These are phyloP conservation scores for Volvox reticuliferus DNA, from an alignment of 139 green algal genomes.

Conservation along the genomic window DNA sequence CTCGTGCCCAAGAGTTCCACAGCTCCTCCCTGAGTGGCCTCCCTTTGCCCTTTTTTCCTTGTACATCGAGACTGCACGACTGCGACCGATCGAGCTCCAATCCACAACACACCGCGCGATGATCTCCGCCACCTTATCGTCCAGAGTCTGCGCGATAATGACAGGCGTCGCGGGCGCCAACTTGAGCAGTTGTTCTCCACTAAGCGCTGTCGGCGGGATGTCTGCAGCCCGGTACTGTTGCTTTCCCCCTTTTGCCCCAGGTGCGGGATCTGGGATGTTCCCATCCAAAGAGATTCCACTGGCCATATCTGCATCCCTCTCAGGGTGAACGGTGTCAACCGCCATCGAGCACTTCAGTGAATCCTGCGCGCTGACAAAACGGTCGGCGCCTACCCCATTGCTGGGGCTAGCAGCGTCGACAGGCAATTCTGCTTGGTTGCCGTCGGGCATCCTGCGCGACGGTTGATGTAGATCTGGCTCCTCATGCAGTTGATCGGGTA, in stretches of 20 bases:
- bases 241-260: too few relatives aligned
- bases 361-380: background rate
- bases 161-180: constrained; percentile 28
- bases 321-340: too few relatives aligned
- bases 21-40: too few relatives aligned
- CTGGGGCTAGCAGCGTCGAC: background rate
- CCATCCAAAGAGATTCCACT: background rate
- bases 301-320: too few relatives aligned
- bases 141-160: constrained; percentile 16
- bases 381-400: too few relatives aligned
- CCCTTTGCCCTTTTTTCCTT: too few relatives aligned
- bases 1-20: too few relatives aligned
- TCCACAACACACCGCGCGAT: constrained; percentile 17
- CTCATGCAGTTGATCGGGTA: background rate
- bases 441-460: too few relatives aligned
- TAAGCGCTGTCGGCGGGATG: background rate
- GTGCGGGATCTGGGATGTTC: background rate
- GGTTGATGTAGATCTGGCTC: background rate
- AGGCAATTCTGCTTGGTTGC: too few relatives aligned
- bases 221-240: background rate
- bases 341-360: too few relatives aligned
- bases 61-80: too few relatives aligned
- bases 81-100: too few relatives aligned
- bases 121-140: constrained; percentile 34
- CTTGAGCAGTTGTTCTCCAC: constrained; percentile 10